Percentiles rank a stretch among this genome's conserved stretches.
Evolutionary conservation across 495 filamentous ascomycete genomes (phyloP).

Genomic region (Bathelium albidoporum): DNA sequence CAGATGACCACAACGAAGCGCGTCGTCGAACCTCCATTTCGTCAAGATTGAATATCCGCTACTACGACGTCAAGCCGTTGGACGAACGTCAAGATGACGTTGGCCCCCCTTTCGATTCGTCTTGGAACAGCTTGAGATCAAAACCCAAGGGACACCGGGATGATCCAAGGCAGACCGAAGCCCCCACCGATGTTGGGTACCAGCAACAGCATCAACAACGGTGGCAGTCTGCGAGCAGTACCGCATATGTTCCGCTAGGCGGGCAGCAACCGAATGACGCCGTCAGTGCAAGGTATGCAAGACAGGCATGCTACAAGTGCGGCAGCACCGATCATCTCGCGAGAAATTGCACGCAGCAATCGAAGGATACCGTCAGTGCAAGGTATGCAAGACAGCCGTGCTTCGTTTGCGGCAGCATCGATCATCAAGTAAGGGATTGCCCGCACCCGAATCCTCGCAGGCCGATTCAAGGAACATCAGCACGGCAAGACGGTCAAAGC

Average conservation of each 20-base stretch:
- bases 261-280: background rate
- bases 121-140: background rate
- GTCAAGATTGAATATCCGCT: too few species aligned
- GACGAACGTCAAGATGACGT: too few species aligned
- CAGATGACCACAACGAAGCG: background rate
- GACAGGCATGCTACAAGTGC: constrained; percentile 14
- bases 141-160: background rate
- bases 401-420: constrained; percentile 11
- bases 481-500: background rate
- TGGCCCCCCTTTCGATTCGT: too few species aligned
- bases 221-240: background rate
- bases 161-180: background rate
- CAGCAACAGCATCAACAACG: background rate
- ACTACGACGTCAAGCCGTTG: too few species aligned
- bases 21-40: background rate
- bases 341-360: constrained; percentile 10
- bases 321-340: constrained; percentile 15
- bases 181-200: background rate
- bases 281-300: background rate
- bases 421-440: constrained; percentile 13
- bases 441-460: background rate
- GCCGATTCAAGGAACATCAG: background rate
- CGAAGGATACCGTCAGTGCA: too few species aligned
- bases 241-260: background rate
- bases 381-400: background rate